Conservation (phyloP, 2,329 filamentous ascomycete genomes). For the Lachnellula subtilissima region DNA sequence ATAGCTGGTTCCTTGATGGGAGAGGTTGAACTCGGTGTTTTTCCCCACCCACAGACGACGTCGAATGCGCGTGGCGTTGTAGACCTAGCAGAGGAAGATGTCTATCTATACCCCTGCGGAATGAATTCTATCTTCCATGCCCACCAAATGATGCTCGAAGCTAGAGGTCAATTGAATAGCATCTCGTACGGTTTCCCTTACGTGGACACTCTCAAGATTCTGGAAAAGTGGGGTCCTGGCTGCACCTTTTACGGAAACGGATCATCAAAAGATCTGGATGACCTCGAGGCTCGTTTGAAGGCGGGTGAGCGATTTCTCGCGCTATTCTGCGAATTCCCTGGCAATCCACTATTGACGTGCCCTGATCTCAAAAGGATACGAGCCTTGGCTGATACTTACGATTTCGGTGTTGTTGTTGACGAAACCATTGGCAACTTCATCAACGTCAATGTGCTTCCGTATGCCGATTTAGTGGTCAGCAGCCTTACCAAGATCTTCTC, state of each 20-base stretch:
- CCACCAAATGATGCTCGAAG: constrained; percentile 67
- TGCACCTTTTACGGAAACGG: constrained; percentile 84
- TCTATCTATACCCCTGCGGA: constrained; percentile 82
- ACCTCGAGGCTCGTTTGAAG: constrained; percentile 68
- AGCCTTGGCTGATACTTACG: constrained; percentile 71
- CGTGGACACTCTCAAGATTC: constrained; percentile 90
- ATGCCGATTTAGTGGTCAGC: constrained; percentile 87
- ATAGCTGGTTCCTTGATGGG: constrained; percentile 82
- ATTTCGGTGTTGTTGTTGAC: constrained; percentile 87
- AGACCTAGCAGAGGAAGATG: constrained; percentile 75
- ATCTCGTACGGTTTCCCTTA: constrained; percentile 97
- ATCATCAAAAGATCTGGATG: constrained; percentile 71
- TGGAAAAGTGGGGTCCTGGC: constrained; percentile 90
- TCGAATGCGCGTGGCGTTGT: constrained; percentile 51
- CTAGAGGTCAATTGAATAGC: constrained; percentile 64
- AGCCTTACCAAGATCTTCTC: constrained; percentile 97
- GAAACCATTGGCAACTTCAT: constrained; percentile 96
- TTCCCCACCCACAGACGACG: constrained; percentile 46
- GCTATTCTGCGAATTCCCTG: constrained; percentile 92
- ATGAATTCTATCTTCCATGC: constrained; percentile 95
- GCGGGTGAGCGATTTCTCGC: constrained; percentile 72
- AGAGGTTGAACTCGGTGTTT: constrained; percentile 60
- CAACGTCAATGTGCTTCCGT: constrained; percentile 88
- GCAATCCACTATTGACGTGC: constrained; percentile 82
- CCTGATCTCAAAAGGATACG: constrained; percentile 83